These are phyloP conservation scores for Pichia occidentalis DNA, from an alignment of 805 yeast genomes.

Conservation along the genomic window DNA sequence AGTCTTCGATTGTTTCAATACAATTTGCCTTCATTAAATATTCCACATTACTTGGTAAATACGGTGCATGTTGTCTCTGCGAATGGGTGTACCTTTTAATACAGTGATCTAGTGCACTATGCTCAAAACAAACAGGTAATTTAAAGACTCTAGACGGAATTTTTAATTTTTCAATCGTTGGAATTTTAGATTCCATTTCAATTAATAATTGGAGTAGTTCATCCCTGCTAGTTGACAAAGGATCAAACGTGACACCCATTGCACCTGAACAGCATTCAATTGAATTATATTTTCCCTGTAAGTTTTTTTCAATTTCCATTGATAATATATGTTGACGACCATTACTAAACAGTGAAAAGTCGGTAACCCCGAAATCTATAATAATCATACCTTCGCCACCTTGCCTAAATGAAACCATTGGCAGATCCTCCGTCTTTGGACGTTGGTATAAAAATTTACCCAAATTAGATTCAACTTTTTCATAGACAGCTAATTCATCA, in stretches of 20 bases:
- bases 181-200: slow-evolving; percentile 19
- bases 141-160: slow-evolving; percentile 24
- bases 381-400: slow-evolving; percentile 30
- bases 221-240: slow-evolving; percentile 14
- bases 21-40: slow-evolving; percentile 27
- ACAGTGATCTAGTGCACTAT: slow-evolving; percentile 21
- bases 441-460: slow-evolving; percentile 18
- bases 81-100: slow-evolving; percentile 25
- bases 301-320: slow-evolving; percentile 9
- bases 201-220: slow-evolving; percentile 16
- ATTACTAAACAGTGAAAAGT: slow-evolving; percentile 27
- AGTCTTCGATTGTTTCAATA: slow-evolving; percentile 21
- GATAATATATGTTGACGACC: slow-evolving; percentile 29
- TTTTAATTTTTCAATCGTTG: slow-evolving; percentile 23
- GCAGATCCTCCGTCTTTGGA: slow-evolving; percentile 12
- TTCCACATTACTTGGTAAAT: slow-evolving; percentile 25
- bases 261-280: slow-evolving; percentile 25
- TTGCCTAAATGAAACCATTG: slow-evolving; percentile 23
- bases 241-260: slow-evolving; percentile 22
- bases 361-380: slow-evolving; percentile 27
- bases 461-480: slow-evolving; percentile 5
- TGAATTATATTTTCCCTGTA: slow-evolving; percentile 13
- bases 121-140: slow-evolving; percentile 25
- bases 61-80: slow-evolving; percentile 30
- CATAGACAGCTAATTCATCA: slow-evolving; percentile 15